phyloP scores from a whole-genome alignment of 2,329 filamentous ascomycete genomes.

The Pseudogymnoascus verrucosus region DNA sequence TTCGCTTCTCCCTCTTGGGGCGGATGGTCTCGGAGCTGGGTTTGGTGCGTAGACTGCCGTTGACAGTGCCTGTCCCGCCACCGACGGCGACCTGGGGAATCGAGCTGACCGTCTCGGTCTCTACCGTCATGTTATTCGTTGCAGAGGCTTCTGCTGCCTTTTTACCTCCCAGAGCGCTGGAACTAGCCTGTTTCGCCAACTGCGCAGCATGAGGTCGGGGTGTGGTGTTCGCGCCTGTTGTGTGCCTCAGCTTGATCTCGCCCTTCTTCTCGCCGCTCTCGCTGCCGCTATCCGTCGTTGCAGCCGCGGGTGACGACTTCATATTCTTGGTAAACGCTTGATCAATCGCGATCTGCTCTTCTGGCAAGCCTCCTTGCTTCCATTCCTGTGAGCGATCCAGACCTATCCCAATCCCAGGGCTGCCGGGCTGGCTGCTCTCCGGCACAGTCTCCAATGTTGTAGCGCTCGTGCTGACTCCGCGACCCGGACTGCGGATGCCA shows the following conservation, averaged over 20 bases:
- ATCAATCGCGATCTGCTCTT: slow-evolving; percentile 26
- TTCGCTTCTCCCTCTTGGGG: slow-evolving; percentile 89
- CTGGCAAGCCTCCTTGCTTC: slow-evolving; percentile 37
- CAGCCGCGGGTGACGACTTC: slow-evolving; percentile 37
- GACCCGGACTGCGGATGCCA: slow-evolving; percentile 52
- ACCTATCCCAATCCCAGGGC: slow-evolving; percentile 45
- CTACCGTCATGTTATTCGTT: slow-evolving; percentile 87
- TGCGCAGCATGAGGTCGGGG: slow-evolving; percentile 46
- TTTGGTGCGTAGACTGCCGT: slow-evolving; percentile 73
- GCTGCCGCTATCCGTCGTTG: slow-evolving; percentile 51
- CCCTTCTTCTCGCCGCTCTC: slow-evolving; percentile 55
- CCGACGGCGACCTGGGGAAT: slow-evolving; percentile 75
- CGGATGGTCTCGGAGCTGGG: slow-evolving; percentile 93
- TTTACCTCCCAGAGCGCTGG: slow-evolving; percentile 58
- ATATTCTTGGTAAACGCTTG: slow-evolving; percentile 29
- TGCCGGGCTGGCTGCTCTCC: slow-evolving; percentile 72
- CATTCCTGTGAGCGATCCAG: slow-evolving; percentile 42
- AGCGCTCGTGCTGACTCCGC: slow-evolving; percentile 50
- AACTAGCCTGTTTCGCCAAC: slow-evolving; percentile 54
- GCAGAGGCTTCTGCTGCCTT: slow-evolving; percentile 57
- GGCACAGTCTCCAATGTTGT: slow-evolving; percentile 81
- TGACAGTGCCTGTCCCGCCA: slow-evolving; percentile 53
- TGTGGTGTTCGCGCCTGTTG: slow-evolving; percentile 32
- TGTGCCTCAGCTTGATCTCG: slow-evolving; percentile 30
- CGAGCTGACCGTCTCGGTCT: slow-evolving; percentile 90